These are phyloP conservation scores for Cryphonectria japonica DNA, from an alignment of 2,329 filamentous ascomycete genomes.

Conservation along the genomic window DNA sequence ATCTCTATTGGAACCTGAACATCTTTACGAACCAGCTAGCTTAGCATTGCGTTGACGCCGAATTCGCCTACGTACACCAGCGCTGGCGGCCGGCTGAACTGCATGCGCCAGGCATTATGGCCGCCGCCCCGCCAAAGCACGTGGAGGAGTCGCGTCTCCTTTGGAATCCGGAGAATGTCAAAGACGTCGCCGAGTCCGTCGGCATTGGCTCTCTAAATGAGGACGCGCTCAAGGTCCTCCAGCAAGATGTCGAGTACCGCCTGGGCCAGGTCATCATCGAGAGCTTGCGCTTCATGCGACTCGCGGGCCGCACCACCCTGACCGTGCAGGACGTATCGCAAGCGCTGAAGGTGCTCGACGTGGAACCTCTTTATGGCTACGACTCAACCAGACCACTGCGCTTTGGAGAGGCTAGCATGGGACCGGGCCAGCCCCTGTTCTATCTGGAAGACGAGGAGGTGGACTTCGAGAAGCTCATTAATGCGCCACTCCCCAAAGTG, in stretches of 20 bases:
- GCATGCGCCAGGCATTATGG: conserved; percentile 18
- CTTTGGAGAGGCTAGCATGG: conserved; percentile 92
- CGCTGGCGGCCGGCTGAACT: conserved; percentile 1
- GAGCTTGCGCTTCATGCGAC: conserved; percentile 94
- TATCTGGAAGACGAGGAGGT: conserved; percentile 99
- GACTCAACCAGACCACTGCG: conserved; percentile 86
- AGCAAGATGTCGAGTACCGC: conserved; percentile 94
- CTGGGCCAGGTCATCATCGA: conserved; percentile 93
- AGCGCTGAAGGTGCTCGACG: conserved; percentile 82
- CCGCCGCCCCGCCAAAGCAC: conserved; percentile 29
- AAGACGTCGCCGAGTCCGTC: conserved; percentile 94
- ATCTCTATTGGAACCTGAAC: not conserved
- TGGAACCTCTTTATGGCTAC: conserved; percentile 95
- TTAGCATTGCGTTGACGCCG: not conserved
- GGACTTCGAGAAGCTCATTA: conserved; percentile 98
- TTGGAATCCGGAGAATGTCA: conserved; percentile 96
- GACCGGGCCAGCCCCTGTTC: conserved; percentile 90
- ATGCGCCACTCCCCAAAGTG: conserved; percentile 91
- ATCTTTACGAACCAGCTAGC: not conserved
- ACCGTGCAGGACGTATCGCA: conserved; percentile 88
- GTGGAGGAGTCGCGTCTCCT: conserved; percentile 60
- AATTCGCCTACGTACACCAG: not conserved
- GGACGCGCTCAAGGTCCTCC: conserved; percentile 83
- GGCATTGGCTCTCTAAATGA: conserved; percentile 81
- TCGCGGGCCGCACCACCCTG: conserved; percentile 81